Conservation (phyloP, 2,329 filamentous ascomycete genomes). For the Trichophyton schoenleinii region DNA sequence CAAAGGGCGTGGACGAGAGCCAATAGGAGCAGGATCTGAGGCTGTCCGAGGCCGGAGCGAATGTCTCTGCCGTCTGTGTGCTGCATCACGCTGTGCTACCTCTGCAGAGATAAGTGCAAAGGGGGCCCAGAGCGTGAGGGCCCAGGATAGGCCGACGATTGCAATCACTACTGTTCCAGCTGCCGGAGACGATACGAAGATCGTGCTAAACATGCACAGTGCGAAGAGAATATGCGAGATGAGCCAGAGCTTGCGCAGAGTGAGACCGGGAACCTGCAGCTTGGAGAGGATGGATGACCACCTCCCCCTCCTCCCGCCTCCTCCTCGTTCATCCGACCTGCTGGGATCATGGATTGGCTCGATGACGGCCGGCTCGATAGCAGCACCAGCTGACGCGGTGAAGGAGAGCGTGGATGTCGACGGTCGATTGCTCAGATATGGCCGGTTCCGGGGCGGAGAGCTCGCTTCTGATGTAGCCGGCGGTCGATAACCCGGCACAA, state of each 20-base stretch:
- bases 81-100: constrained; percentile 68
- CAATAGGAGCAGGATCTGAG: neutral
- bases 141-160: constrained; percentile 81
- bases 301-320: constrained; percentile 13
- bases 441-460: constrained; percentile 12
- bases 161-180: constrained; percentile 67
- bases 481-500: constrained; percentile 59
- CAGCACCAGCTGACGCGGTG: constrained; percentile 22
- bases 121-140: constrained; percentile 83
- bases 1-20: neutral
- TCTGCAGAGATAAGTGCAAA: constrained; percentile 92
- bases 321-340: constrained; percentile 9
- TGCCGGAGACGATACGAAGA: constrained; percentile 59
- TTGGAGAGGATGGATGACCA: constrained; percentile 39
- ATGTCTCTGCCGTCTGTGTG: constrained; percentile 40
- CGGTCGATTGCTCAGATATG: constrained; percentile 17
- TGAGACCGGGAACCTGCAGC: constrained; percentile 68
- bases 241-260: constrained; percentile 79
- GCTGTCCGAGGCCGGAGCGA: constrained; percentile 11
- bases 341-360: constrained; percentile 8
- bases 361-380: constrained; percentile 15
- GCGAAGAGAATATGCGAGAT: constrained; percentile 74
- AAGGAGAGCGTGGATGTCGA: constrained; percentile 25
- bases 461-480: constrained; percentile 10
- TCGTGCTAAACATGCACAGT: constrained; percentile 66